Conservation (phyloP, 345 rosid genomes). For the Melaleuca alternifolia region DNA sequence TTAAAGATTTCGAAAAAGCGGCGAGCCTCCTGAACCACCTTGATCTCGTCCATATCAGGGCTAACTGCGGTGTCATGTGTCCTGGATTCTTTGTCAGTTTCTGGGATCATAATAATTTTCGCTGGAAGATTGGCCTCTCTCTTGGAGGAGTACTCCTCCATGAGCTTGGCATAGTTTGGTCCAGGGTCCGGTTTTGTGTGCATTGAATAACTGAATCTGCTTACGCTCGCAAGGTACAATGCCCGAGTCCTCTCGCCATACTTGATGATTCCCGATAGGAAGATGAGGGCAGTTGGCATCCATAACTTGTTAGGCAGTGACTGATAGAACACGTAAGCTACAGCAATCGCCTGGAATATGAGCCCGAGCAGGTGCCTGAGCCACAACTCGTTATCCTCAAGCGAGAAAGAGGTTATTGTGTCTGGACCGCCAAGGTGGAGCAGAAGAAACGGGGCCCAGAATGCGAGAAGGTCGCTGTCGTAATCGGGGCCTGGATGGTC, state of each 20-base stretch:
- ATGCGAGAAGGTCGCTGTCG: not conserved
- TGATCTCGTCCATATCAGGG: not conserved
- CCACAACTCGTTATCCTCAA: not conserved
- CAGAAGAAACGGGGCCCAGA: not conserved
- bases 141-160: conserved; percentile 50
- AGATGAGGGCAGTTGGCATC: not conserved
- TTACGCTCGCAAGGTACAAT: not conserved
- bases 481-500: not conserved
- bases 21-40: not conserved
- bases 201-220: conserved; percentile 30
- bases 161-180: conserved; percentile 43
- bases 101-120: not conserved
- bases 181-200: conserved; percentile 46
- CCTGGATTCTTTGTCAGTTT: conserved; percentile 4
- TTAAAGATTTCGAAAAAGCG: not conserved
- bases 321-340: not conserved
- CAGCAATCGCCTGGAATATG: not conserved
- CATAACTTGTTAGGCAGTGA: not conserved
- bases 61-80: conserved; percentile 26
- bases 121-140: conserved; percentile 27
- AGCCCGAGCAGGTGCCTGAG: not conserved
- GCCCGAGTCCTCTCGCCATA: conserved; percentile 41
- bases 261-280: conserved; percentile 13
- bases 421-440: not conserved
- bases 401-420: not conserved